These are phyloP conservation scores for Emergomyces orientalis DNA, from an alignment of 2,329 filamentous ascomycete species.

Conservation along the genomic window DNA sequence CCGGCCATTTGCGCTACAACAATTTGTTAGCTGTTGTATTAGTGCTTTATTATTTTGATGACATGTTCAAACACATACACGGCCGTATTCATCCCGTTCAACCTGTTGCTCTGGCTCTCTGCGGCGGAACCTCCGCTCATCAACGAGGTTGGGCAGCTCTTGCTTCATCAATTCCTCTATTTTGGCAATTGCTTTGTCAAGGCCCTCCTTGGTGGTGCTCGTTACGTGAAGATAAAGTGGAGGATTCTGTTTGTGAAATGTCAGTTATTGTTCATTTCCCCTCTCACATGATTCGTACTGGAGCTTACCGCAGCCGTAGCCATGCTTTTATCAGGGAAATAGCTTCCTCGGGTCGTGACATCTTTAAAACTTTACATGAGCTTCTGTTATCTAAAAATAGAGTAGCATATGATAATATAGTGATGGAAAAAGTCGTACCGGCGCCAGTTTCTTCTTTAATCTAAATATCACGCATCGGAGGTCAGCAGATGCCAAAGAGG, in stretches of 20 bases:
- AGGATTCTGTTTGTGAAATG: constrained; percentile 55
- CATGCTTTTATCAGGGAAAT: constrained; percentile 97
- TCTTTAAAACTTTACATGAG: constrained; percentile 63
- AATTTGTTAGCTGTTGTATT: constrained; percentile 8
- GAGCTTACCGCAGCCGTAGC: constrained; percentile 75
- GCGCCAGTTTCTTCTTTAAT: constrained; percentile 99
- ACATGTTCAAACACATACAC: constrained; percentile 47
- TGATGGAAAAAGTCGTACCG: constrained; percentile 67
- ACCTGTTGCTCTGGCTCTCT: constrained; percentile 66
- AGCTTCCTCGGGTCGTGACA: constrained; percentile 95
- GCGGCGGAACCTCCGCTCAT: constrained; percentile 83
- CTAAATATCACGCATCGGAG: constrained; percentile 77
- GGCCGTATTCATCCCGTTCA: constrained; percentile 82
- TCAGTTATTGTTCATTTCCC: constrained; percentile 4
- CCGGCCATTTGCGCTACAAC: constrained; percentile 88
- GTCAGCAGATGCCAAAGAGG: constrained; percentile 92
- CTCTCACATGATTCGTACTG: neutral
- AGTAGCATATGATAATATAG: constrained; percentile 33
- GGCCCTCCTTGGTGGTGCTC: constrained; percentile 80
- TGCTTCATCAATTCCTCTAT: constrained; percentile 95
- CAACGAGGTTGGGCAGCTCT: constrained; percentile 87
- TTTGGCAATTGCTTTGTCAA: constrained; percentile 76
- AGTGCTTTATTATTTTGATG: neutral
- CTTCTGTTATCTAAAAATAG: constrained; percentile 44
- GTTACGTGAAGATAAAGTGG: constrained; percentile 93